These are phyloP conservation scores for Sclerotinia trifoliorum DNA, from an alignment of 2,329 filamentous ascomycete genomes.

Conservation along the genomic window DNA sequence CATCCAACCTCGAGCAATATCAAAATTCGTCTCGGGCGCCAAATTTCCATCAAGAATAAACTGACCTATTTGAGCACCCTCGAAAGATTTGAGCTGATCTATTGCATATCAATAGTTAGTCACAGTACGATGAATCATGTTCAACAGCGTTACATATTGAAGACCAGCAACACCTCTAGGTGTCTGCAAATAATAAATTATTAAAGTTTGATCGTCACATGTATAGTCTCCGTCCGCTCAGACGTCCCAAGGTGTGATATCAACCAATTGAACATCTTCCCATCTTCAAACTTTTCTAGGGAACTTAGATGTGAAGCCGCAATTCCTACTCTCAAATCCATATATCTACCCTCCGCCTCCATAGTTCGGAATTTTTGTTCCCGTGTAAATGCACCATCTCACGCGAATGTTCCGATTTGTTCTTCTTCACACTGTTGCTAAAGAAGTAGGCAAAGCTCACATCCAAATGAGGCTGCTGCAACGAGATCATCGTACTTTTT, in stretches of 20 bases:
- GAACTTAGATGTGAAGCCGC: rapidly evolving
- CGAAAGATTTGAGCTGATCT: background rate
- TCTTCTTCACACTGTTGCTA: background rate
- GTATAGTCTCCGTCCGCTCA: rapidly evolving
- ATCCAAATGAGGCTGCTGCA: background rate
- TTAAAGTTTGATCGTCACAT: background rate
- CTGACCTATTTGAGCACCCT: background rate
- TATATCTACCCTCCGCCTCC: background rate
- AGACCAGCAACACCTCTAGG: background rate
- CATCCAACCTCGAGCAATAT: background rate
- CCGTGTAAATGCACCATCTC: rapidly evolving
- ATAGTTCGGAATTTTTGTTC: background rate
- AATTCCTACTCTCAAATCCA: background rate
- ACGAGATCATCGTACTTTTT: background rate
- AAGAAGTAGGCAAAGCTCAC: background rate
- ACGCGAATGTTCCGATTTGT: rapidly evolving
- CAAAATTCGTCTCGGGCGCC: background rate
- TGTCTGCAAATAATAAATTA: background rate
- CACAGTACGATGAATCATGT: background rate
- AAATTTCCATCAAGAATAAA: background rate
- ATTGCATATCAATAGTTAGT: background rate
- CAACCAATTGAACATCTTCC: rapidly evolving
- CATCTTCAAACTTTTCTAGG: rapidly evolving
- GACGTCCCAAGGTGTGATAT: background rate
- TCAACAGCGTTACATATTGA: background rate